phyloP scores from a whole-genome alignment of 106 monocot species.

The Ottelia alismoides region DNA sequence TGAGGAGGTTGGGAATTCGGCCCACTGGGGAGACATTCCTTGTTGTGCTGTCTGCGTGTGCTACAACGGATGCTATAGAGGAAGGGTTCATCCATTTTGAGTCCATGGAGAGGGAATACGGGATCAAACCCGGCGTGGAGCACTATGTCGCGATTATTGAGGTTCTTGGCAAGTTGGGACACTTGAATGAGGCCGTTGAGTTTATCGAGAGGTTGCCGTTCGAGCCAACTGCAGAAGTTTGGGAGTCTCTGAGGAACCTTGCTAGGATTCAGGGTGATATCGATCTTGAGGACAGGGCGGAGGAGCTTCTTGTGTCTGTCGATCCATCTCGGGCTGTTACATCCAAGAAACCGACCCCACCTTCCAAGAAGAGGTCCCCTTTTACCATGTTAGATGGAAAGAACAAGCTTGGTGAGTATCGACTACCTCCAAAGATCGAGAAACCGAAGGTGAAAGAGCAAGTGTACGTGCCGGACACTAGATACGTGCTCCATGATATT shows the following conservation, averaged over 20 bases:
- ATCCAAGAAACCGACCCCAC: slow-evolving; percentile 40
- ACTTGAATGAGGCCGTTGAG: slow-evolving; percentile 62
- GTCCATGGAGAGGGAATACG: slow-evolving; percentile 59
- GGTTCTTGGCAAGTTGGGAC: slow-evolving; percentile 73
- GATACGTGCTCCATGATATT: slow-evolving; percentile 94
- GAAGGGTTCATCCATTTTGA: slow-evolving; percentile 84
- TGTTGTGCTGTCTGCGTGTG: slow-evolving; percentile 55
- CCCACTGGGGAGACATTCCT: slow-evolving; percentile 43
- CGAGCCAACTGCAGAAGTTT: slow-evolving; percentile 30
- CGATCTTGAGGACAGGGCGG: no score
- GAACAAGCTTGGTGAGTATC: slow-evolving; percentile 62
- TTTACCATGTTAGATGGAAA: slow-evolving; percentile 80
- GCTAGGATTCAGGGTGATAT: slow-evolving; percentile 70
- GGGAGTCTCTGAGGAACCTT: slow-evolving; percentile 63
- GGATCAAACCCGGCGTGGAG: slow-evolving; percentile 47
- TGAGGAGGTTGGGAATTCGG: slow-evolving; percentile 45
- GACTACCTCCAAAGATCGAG: slow-evolving; percentile 42
- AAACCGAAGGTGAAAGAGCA: slow-evolving; percentile 64
- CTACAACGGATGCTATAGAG: slow-evolving; percentile 65
- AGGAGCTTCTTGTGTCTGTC: slow-evolving; percentile 45
- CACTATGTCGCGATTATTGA: slow-evolving; percentile 78
- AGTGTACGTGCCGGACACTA: slow-evolving; percentile 83
- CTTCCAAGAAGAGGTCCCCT: slow-evolving; percentile 41
- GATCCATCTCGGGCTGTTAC: slow-evolving; percentile 40
- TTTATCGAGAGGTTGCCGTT: slow-evolving; percentile 62